A percentile compares a stretch with the other conserved stretches of the same genome.
phyloP scores from a whole-genome alignment of 2,329 filamentous ascomycete genomes.

The Zymoseptoria brevis region DNA sequence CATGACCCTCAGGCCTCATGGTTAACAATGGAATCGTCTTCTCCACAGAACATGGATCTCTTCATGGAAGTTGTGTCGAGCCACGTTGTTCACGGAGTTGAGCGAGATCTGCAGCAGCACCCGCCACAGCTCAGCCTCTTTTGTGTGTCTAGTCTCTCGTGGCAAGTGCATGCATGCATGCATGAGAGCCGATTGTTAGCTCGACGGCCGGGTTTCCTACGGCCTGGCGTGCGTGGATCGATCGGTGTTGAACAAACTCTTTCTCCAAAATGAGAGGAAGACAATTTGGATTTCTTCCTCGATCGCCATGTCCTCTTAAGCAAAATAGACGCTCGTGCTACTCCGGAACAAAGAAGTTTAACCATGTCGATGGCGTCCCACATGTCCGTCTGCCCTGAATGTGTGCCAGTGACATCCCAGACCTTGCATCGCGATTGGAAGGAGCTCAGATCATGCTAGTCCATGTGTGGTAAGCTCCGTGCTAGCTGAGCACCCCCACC shows the following conservation, averaged over 20 bases:
- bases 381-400: neutral
- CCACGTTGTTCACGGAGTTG: neutral
- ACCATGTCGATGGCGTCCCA: neutral
- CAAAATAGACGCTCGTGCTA: constrained; percentile 16
- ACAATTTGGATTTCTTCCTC: neutral
- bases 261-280: neutral
- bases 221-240: neutral
- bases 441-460: neutral
- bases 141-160: neutral
- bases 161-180: neutral
- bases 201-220: neutral
- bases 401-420: neutral
- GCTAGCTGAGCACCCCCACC: neutral
- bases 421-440: neutral
- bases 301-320: neutral
- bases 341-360: constrained; percentile 1
- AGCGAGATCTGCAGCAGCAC: neutral
- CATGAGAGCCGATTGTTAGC: neutral
- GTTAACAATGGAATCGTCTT: neutral
- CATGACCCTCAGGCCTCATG: neutral
- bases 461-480: neutral
- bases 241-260: neutral
- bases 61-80: neutral
- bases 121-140: neutral
- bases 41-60: neutral